A percentile compares a stretch with the other conserved stretches of the same genome.
Evolutionary conservation across 2,329 filamentous ascomycete species (phyloP).

Genomic region (Cladobotryum protrusum): DNA sequence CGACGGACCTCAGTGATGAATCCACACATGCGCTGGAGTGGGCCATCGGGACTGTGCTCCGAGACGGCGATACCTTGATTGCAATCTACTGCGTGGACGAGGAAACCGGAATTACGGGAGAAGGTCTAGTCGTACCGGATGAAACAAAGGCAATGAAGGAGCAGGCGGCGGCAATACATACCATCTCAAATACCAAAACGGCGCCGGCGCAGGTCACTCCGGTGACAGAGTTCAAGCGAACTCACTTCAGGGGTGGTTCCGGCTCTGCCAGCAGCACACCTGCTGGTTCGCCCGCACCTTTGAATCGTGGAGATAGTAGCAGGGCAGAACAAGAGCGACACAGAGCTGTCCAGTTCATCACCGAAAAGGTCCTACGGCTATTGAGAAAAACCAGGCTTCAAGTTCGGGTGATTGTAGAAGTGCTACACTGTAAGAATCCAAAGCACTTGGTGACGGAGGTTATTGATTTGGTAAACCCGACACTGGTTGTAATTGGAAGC

Average conservation of each 20-base stretch:
- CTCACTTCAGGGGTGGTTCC: slow-evolving; percentile 25
- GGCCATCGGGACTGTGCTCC: slow-evolving; percentile 91
- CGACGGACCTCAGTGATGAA: slow-evolving; percentile 89
- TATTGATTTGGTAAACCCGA: slow-evolving; percentile 88
- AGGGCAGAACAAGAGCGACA: slow-evolving; percentile 72
- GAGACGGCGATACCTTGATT: slow-evolving; percentile 89
- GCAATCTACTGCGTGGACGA: slow-evolving; percentile 93
- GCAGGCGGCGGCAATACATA: slow-evolving; percentile 64
- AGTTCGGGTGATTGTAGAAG: slow-evolving; percentile 88
- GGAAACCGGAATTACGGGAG: slow-evolving; percentile 55
- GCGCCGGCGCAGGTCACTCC: slow-evolving; percentile 25
- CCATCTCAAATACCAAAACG: slow-evolving; percentile 44
- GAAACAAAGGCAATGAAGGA: slow-evolving; percentile 71
- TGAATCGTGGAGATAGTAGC: slow-evolving; percentile 42
- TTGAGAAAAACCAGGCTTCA: slow-evolving; percentile 88
- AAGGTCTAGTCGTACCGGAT: slow-evolving; percentile 57
- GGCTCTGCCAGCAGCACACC: slow-evolving; percentile 24
- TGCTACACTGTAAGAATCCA: slow-evolving; percentile 96
- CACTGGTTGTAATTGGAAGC: slow-evolving; percentile 87
- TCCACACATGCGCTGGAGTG: slow-evolving; percentile 93
- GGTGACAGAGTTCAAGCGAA: slow-evolving; percentile 28
- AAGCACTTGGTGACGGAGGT: slow-evolving; percentile 95
- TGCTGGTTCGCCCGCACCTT: slow-evolving; percentile 42
- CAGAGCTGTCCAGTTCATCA: slow-evolving; percentile 76
- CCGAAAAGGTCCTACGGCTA: slow-evolving; percentile 75